Base-by-base conservation (phyloP, 768 basidiomycete species). In the Agaricus sinodeliciosus region DNA sequence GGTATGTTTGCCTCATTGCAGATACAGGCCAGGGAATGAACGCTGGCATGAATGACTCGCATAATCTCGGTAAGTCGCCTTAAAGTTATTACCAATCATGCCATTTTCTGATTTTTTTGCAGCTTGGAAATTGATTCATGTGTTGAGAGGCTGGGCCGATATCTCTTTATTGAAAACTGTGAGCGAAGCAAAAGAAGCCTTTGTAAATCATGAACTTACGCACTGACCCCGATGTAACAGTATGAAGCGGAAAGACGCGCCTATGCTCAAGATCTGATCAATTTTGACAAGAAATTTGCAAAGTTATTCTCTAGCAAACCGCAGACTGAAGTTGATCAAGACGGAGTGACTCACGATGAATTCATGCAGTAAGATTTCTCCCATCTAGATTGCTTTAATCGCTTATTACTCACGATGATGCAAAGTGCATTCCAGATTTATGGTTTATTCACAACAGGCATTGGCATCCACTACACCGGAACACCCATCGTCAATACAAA, bases 11-110 rank as follows among this genome's bases (percentile, higher is more conserved):
- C 34, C 31, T 34, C 9, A 35, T 18, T 25, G 8, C 8, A 31
- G 11, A 22, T 25, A 2, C 52, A 82, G 81, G 85, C 12, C 86
- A 88, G 63, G 86, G 84, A 9, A 83, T 86, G 85, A 86, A 87
- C 58, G 85, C 84, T 7, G 81, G 82, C 56, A 87, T 87, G 81
- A 81, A 80, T 45, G 87, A 88, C 60, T 76, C 81, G 15, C 85
- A 85, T 56, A 88, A 88, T 60, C 74, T 89, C 19, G 76, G 82
- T 77, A 55, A 40, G 66, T 54, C 7, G 4, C 18, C 3, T 3
- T 8, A 8, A 31, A 11, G 37, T 9, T 39, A 4, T 26, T 26
- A 41, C 40, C 11, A 27, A 34, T 19, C 26, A n/a, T 18, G 34
- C 11, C 6, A 9, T 36, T 26, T 35, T 44, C 37, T 18, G 11